These are phyloP conservation scores for Oehlia diaphana DNA, from an alignment of 192 early-diverging fungal species.

Conservation along the genomic window DNA sequence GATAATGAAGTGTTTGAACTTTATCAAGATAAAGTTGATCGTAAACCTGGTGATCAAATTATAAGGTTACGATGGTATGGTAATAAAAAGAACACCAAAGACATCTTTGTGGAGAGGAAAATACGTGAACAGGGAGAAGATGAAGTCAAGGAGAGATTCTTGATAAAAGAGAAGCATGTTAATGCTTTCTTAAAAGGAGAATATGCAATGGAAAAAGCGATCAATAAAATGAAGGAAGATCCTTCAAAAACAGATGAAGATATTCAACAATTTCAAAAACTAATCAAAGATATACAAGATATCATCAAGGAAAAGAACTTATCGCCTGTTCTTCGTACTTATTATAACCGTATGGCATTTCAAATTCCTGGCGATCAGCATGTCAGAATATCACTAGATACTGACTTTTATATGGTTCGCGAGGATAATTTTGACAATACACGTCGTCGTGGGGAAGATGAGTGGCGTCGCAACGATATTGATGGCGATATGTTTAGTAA, in stretches of 20 bases:
- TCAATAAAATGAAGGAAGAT: constrained; percentile 76
- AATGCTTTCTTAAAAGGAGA: constrained; percentile 82
- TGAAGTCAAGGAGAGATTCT: constrained; percentile 90
- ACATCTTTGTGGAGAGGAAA: constrained; percentile 79
- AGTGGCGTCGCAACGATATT: constrained; percentile 92
- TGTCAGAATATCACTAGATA: constrained; percentile 93
- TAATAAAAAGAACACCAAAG: constrained; percentile 59
- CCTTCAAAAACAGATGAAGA: constrained; percentile 75
- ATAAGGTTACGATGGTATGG: constrained; percentile 96
- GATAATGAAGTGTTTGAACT: constrained; percentile 89
- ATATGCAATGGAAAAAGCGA: constrained; percentile 69
- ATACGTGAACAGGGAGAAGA: constrained; percentile 58
- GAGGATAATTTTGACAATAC: constrained; percentile 83
- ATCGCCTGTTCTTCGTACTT: constrained; percentile 72
- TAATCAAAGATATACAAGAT: constrained; percentile 72
- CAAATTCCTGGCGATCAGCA: constrained; percentile 94
- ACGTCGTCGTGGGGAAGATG: constrained; percentile 68
- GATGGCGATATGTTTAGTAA: constrained; percentile 73
- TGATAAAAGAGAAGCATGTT: constrained; percentile 92
- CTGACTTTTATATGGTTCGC: constrained; percentile 93
- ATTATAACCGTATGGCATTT: constrained; percentile 98
- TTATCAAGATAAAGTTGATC: constrained; percentile 85
- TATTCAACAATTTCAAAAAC: constrained; percentile 63
- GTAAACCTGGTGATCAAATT: constrained; percentile 84
- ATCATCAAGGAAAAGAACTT: constrained; percentile 64